phyloP scores from a whole-genome alignment of 2,329 filamentous ascomycete genomes.

The Colletotrichum sublineola region DNA sequence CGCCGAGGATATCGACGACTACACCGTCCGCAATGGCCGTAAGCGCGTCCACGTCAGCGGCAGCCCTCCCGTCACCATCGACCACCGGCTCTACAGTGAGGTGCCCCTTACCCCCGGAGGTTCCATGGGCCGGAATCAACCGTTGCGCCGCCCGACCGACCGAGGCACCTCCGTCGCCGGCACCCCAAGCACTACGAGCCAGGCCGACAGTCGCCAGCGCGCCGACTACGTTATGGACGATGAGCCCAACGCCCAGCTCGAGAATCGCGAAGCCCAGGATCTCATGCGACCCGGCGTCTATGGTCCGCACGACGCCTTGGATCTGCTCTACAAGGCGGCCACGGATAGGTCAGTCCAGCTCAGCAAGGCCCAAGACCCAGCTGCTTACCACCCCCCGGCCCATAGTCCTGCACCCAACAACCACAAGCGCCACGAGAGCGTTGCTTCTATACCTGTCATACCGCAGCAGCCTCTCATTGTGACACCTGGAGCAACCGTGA shows the following conservation, averaged over 20 bases:
- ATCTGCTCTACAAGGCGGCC: constrained; percentile 90
- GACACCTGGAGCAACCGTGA: constrained; percentile 41
- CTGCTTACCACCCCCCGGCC: constrained; percentile 39
- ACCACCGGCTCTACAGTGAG: constrained; percentile 62
- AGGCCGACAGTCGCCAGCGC: constrained; percentile 46
- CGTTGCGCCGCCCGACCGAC: constrained; percentile 72
- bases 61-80: constrained; percentile 58
- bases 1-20: constrained; percentile 68
- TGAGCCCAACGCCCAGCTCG: constrained; percentile 72
- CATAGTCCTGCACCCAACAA: constrained; percentile 33
- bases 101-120: constrained; percentile 76
- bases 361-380: constrained; percentile 35
- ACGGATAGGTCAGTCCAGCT: constrained; percentile 67
- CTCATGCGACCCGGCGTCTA: constrained; percentile 82
- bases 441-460: constrained; percentile 45
- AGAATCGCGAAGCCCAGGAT: constrained; percentile 74
- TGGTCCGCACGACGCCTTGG: constrained; percentile 91
- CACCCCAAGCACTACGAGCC: constrained; percentile 51
- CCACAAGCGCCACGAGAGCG: constrained; percentile 51
- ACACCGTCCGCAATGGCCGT: constrained; percentile 79
- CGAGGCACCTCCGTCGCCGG: constrained; percentile 44
- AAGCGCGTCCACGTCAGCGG: constrained; percentile 71
- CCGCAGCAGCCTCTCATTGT: constrained; percentile 39
- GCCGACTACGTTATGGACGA: constrained; percentile 58
- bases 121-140: constrained; percentile 74